Evolutionary conservation across 1,284 basidiomycete species (phyloP).

Genomic region (Sanghuangporus sanghuang): DNA sequence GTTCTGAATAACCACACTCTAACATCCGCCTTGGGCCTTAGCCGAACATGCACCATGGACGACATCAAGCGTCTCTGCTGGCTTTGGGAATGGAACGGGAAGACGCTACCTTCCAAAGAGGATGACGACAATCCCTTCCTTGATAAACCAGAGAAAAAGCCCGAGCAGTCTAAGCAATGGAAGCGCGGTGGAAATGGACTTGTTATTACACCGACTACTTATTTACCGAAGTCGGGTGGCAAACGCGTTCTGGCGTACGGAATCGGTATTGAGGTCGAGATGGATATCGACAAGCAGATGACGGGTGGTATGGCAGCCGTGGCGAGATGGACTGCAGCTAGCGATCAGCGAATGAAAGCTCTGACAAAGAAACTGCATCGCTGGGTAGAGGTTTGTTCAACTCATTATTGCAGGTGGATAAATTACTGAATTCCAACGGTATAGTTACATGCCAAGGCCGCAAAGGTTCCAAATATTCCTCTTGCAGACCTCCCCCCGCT

Average conservation of each 20-base stretch:
- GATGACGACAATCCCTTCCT: conserved; percentile 76
- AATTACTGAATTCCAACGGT: conserved; percentile 9
- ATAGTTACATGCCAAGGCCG: conserved; percentile 45
- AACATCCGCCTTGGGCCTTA: conserved; percentile 60
- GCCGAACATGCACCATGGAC: conserved; percentile 54
- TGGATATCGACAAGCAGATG: conserved; percentile 76
- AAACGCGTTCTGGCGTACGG: conserved; percentile 74
- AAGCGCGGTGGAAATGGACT: conserved; percentile 72
- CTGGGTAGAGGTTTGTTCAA: conserved; percentile 54
- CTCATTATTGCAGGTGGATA: neutral
- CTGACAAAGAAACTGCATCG: conserved; percentile 53
- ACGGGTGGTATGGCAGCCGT: conserved; percentile 76
- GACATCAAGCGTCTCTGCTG: conserved; percentile 74
- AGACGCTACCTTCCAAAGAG: conserved; percentile 35
- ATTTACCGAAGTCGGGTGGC: conserved; percentile 57
- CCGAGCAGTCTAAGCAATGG: conserved; percentile 54
- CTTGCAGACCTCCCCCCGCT: conserved; percentile 61
- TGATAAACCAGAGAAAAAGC: conserved; percentile 30
- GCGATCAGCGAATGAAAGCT: conserved; percentile 52
- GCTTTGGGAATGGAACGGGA: conserved; percentile 83
- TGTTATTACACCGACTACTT: conserved; percentile 62
- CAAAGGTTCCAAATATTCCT: conserved; percentile 52
- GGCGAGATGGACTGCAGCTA: conserved; percentile 72
- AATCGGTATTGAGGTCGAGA: conserved; percentile 79
- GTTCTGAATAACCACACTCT: conserved; percentile 74